Conservation (phyloP, 1,139 yeast species). For the Candida sp. region DNA sequence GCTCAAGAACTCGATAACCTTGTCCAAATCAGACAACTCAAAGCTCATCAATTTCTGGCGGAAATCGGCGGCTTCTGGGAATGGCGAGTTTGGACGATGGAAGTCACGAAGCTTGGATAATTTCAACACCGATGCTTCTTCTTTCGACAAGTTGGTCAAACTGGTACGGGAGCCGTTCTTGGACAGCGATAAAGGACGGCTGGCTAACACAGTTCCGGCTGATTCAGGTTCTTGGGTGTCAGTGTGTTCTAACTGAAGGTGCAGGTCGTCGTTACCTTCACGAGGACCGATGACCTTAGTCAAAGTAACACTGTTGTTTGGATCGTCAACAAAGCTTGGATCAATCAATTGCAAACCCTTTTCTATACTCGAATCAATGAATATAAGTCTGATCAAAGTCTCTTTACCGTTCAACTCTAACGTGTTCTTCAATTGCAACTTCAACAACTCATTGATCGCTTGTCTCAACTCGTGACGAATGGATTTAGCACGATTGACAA, state of each 20-base stretch:
- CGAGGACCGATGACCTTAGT: constrained; percentile 9
- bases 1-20: constrained; percentile 53
- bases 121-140: constrained; percentile 47
- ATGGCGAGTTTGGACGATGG: constrained; percentile 20
- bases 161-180: constrained; percentile 41
- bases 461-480: constrained; percentile 53
- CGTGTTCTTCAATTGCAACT: constrained; percentile 54
- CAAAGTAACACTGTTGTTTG: constrained; percentile 16
- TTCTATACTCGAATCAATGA: constrained; percentile 71
- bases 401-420: constrained; percentile 74
- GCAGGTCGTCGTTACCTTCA: constrained; percentile 6
- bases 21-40: constrained; percentile 56
- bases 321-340: constrained; percentile 29
- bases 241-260: constrained; percentile 1
- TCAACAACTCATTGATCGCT: constrained; percentile 60
- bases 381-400: constrained; percentile 67
- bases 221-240: constrained; percentile 2
- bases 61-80: constrained; percentile 44
- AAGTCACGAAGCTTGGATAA: constrained; percentile 32
- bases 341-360: constrained; percentile 63
- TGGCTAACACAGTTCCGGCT: constrained; percentile 18
- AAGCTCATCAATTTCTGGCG: constrained; percentile 49
- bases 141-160: constrained; percentile 37
- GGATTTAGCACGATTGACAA: constrained; percentile 45
- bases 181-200: constrained; percentile 31